Base-by-base conservation (phyloP, 306 rosid species). In the Rubus idaeus region DNA sequence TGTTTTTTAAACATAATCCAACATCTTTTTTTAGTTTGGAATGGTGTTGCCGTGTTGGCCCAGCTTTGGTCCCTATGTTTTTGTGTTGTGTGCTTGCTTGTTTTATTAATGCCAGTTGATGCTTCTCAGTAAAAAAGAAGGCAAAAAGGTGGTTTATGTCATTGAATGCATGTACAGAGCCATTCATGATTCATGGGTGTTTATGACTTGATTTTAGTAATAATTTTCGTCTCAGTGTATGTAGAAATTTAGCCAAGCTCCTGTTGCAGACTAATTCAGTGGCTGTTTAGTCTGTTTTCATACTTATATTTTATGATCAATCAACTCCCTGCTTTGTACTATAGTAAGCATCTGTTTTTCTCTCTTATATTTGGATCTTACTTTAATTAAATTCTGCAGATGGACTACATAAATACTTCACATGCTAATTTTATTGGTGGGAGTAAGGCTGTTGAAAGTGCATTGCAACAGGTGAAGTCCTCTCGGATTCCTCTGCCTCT, bases 381-480 rank as follows among this genome's bases (percentile, higher is more conserved):
- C 45, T 4, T 47, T n/a, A 68, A 70, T 20, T 81, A 68, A 30
- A 75, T 76, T 82, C 70, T 87, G 88, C 88, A 95, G 99, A 92
- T 95, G 99, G 97, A 91, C 86, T 95, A 92, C 88, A 89, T 95
- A 80, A 95, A 95, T 81, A 95, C 99, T 77, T 95, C 99, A 68
- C 99, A 95, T 77, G 94, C 91, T 77, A 95, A 95, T 87, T 92
- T 95, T 89, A 67, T 95, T 86, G 99, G 99, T 77, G 99, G 99
- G 79, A 92, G 98, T 73, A 90, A 87, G 84, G 97, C 99, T 49
- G 84, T 92, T 74, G 99, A 92, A 84, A 13, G 41, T 70, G 97
- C 97, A 78, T 71, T 86, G 82, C 97, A 88, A 68, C 97, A 95
- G 76, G 81, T 89, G 75, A 92, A 82, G 85, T 86, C 95, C 70